Base-by-base conservation (phyloP, 306 rosid species). In the Trifolium subterraneum region DNA sequence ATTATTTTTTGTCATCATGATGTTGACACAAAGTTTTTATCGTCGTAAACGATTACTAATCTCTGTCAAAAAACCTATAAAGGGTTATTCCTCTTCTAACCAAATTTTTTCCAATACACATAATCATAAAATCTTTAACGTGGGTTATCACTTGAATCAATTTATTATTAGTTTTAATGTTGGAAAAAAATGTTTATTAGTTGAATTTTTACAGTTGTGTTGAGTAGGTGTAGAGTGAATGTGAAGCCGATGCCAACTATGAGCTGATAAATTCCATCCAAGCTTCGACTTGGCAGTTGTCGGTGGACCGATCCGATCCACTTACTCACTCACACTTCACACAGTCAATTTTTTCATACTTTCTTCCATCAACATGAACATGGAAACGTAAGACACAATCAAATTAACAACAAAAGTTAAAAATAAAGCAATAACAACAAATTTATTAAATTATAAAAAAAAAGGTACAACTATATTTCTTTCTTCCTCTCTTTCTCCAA, bases 351-450 rank as follows among this genome's bases (percentile, higher is more conserved):
- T 5, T 65, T 22, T 10, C 38, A 64, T 20, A 13, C 29, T 4
- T 29, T 1, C 33, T 27, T 27, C 31, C 31, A 27, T 4, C 2
- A 41, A 64, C 16, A 36, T 36, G 1, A 9, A 29, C 13, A 29
- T 31, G 75, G 64, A 77, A 87, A 33, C 90, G 86, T 82, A 86
- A 80, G 64, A 74, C 86, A 76, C 78, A 66, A 66, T 70, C 75
- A 63, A 42, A 61, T 44, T 59, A 31, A 10, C 79, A 39, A 15
- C 16, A 39, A 51, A 68, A 15, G 60, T 29, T 69, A 68, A 50
- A 50, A 56, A 41, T 0, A 15, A 60, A 45, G 11, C 45, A 47
- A 16, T 51, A 51, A 6, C 55, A 4, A 23, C 55, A 4, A 23
- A 13, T 2, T 36, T 16, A 6, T 50, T 50, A n/a, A 8, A 10